Percentiles rank a stretch among this genome's conserved stretches.
Evolutionary conservation across 2,329 filamentous ascomycete genomes (phyloP).

Genomic region (Incumbomyces delicatus): DNA sequence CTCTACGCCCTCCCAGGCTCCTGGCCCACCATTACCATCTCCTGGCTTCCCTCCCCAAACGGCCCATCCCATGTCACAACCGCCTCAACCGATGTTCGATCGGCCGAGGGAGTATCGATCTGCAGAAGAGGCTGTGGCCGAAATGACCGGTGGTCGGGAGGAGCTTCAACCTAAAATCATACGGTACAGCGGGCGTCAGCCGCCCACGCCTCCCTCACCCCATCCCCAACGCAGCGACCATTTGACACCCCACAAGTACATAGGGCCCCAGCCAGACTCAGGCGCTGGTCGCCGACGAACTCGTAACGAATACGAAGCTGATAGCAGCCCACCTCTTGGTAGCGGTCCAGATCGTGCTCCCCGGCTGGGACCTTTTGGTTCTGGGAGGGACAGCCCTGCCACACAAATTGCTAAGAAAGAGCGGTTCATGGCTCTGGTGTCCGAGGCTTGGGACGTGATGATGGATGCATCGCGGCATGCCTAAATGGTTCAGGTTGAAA

Average conservation of each 20-base stretch:
- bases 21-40: slow-evolving; percentile 54
- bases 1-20: slow-evolving; percentile 40
- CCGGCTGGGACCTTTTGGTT: slow-evolving; percentile 61
- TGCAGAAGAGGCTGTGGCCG: slow-evolving; percentile 87
- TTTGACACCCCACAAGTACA: slow-evolving; percentile 36
- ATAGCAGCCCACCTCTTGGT: slow-evolving; percentile 76
- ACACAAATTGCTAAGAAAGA: slow-evolving; percentile 80
- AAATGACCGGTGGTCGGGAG: slow-evolving; percentile 80
- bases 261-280: slow-evolving; percentile 21
- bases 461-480: too few species aligned
- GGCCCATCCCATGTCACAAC: slow-evolving; percentile 30
- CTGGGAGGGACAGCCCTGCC: slow-evolving; percentile 73
- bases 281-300: slow-evolving; percentile 54
- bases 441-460: slow-evolving; percentile 70
- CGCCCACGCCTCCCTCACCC: slow-evolving; percentile 79
- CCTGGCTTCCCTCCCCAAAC: slow-evolving; percentile 56
- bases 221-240: slow-evolving; percentile 33
- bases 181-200: slow-evolving; percentile 89
- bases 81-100: slow-evolving; percentile 45
- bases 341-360: slow-evolving; percentile 52
- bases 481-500: too few species aligned
- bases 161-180: slow-evolving; percentile 88
- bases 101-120: slow-evolving; percentile 83
- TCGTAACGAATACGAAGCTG: slow-evolving; percentile 80
- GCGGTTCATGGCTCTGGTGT: slow-evolving; percentile 78